Base-by-base conservation (phyloP, 2,329 filamentous ascomycete genomes). In the Pseudogymnoascus sp. region DNA sequence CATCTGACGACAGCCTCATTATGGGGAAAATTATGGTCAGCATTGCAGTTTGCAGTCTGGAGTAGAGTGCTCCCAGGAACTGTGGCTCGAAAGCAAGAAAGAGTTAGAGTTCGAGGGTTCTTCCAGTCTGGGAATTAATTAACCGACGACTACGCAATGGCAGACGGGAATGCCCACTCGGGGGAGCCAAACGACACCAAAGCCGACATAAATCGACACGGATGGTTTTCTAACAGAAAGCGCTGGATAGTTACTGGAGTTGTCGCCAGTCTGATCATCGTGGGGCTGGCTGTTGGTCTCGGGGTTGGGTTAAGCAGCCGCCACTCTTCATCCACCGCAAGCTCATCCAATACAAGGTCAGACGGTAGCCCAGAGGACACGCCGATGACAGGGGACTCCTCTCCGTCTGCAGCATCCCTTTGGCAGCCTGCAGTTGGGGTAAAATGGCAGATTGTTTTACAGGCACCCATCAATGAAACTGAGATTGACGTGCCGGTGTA, bases 361-460 rank as follows among this genome's bases (percentile, higher is more conserved):
- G 29, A 33, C n/a, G 19, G n/a, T 26, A 56, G 10, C n/a, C 26
- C 50, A 33, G 29, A n/a, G 29, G 19, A 1, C 50, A 19, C 26
- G n/a, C 4, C 50, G 33, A 56, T n/a, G 29, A 19, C 50, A 33
- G 50, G 50, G 6, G 10, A 15, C 9, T 9, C 21, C 11, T 33
- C n/a, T n/a, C n/a, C 50, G n/a, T 56, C 35, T 59, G 67, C 68
- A 10, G 65, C 69, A 42, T 63, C 69, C 63, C 66, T 75, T 35
- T 88, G 84, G 85, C 75, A 79, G 63, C 86, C 86, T 1, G 70
- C 72, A 1, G 78, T 80, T 23, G 80, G 78, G 26, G 74, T 77
- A 3, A 78, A 78, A 2, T 89, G 84, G 84, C 85, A 89, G 69
- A 88, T 88, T 62, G 76, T 86, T 50, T 79, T 89, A 19, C 72